These are phyloP conservation scores for Wallemia hederae DNA, from an alignment of 1,284 basidiomycete genomes.

Conservation along the genomic window DNA sequence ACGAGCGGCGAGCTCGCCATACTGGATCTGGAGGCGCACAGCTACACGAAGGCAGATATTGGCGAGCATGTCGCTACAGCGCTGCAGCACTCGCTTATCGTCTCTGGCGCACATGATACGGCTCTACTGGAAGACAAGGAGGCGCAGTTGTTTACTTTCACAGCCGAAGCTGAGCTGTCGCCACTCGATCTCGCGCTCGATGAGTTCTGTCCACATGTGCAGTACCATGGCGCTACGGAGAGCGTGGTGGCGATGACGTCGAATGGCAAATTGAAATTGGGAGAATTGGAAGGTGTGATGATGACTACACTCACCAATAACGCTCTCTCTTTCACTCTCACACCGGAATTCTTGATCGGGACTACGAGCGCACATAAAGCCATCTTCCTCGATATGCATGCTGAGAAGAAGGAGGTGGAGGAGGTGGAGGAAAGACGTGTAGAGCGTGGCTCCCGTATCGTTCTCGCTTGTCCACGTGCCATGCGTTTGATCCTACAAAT, in stretches of 20 bases:
- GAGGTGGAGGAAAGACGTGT: constrained; percentile 44
- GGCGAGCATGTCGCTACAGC: neutral
- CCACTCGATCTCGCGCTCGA: neutral
- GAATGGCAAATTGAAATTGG: neutral
- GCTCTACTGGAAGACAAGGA: neutral
- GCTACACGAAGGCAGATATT: too few species aligned
- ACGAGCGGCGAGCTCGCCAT: neutral
- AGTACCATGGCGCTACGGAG: neutral
- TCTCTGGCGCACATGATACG: neutral
- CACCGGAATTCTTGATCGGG: constrained; percentile 55
- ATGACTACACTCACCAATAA: constrained; percentile 24
- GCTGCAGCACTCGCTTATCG: neutral
- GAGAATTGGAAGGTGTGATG: neutral
- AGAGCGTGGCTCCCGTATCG: constrained; percentile 60
- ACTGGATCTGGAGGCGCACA: too few species aligned
- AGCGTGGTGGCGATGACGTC: neutral
- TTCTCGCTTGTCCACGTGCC: constrained; percentile 48
- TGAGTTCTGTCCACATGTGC: neutral
- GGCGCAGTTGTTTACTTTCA: neutral
- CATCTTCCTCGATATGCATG: constrained; percentile 34
- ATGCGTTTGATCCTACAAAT: constrained; percentile 88
- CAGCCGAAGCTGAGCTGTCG: neutral
- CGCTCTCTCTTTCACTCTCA: constrained; percentile 51
- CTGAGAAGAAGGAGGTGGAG: constrained; percentile 13
- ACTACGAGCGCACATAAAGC: constrained; percentile 60